A percentile compares a stretch with the other conserved stretches of the same genome.
phyloP scores from a whole-genome alignment of 1,139 yeast species.

The Candida anutae region DNA sequence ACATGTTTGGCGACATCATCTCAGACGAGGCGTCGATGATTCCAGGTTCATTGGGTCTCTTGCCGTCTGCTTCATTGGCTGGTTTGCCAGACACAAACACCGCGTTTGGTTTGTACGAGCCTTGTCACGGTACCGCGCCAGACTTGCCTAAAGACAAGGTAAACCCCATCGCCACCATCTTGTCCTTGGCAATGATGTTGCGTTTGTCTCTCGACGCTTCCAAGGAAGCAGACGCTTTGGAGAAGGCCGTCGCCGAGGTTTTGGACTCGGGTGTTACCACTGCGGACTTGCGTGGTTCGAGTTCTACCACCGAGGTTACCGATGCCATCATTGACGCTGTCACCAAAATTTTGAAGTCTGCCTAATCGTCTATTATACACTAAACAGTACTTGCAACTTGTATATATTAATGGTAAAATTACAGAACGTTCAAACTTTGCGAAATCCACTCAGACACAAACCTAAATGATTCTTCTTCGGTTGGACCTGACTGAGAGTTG shows the following conservation, averaged over 20 bases:
- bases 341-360: conserved; percentile 38
- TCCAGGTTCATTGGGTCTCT: conserved; percentile 92
- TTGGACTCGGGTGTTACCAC: conserved; percentile 82
- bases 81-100: conserved; percentile 89
- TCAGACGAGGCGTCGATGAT: conserved; percentile 97
- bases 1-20: conserved; percentile 97
- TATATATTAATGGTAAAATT: too few relatives aligned
- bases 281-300: conserved; percentile 79
- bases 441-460: too few relatives aligned
- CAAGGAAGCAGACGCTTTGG: conserved; percentile 83
- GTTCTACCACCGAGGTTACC: conserved; percentile 82
- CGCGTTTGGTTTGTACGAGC: conserved; percentile 95
- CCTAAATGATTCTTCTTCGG: too few relatives aligned
- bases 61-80: conserved; percentile 94
- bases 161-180: conserved; percentile 89
- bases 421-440: too few relatives aligned
- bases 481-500: too few relatives aligned
- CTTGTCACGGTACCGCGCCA: conserved; percentile 98
- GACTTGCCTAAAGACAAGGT: conserved; percentile 83
- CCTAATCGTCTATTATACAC: not conserved
- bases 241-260: conserved; percentile 77
- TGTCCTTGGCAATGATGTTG: conserved; percentile 96
- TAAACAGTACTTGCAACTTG: too few relatives aligned
- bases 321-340: conserved; percentile 81
- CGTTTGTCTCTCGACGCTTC: conserved; percentile 75